These are phyloP conservation scores for Candida sonorensis DNA, from an alignment of 805 yeast genomes.

Conservation along the genomic window DNA sequence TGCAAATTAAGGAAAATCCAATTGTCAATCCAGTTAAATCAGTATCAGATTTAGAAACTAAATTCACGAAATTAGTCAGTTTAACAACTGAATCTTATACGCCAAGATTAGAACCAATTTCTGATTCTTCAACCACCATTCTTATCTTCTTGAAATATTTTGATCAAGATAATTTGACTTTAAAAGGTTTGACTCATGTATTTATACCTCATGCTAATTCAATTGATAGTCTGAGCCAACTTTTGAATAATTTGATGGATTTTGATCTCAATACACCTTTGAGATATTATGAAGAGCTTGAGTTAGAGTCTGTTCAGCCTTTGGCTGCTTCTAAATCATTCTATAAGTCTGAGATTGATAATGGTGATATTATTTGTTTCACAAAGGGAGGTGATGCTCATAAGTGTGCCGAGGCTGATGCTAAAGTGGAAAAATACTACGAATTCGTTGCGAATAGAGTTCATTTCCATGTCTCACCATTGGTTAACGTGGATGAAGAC, in stretches of 20 bases:
- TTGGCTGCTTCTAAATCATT: constrained; percentile 36
- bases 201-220: constrained; percentile 42
- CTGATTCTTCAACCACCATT: constrained; percentile 17
- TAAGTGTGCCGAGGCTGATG: constrained; percentile 8
- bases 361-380: constrained; percentile 59
- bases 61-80: constrained; percentile 5
- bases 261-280: constrained; percentile 29
- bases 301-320: constrained; percentile 43
- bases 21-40: constrained; percentile 4
- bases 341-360: constrained; percentile 50
- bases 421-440: constrained; percentile 40
- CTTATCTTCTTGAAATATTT: constrained; percentile 21
- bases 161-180: constrained; percentile 40
- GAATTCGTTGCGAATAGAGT: constrained; percentile 52
- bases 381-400: constrained; percentile 14
- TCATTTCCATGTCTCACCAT: constrained; percentile 47
- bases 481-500: constrained; percentile 33
- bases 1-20: constrained; percentile 4
- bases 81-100: constrained; percentile 9
- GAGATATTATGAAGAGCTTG: constrained; percentile 53
- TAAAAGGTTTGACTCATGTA: constrained; percentile 63
- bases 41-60: constrained; percentile 5
- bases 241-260: constrained; percentile 35
- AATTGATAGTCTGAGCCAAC: constrained; percentile 34
- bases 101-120: constrained; percentile 17